Percentiles rank a stretch among this genome's conserved stretches.
These are phyloP conservation scores for Xylariaceae sp. DNA, from an alignment of 2,329 filamentous ascomycete species.

Conservation along the genomic window DNA sequence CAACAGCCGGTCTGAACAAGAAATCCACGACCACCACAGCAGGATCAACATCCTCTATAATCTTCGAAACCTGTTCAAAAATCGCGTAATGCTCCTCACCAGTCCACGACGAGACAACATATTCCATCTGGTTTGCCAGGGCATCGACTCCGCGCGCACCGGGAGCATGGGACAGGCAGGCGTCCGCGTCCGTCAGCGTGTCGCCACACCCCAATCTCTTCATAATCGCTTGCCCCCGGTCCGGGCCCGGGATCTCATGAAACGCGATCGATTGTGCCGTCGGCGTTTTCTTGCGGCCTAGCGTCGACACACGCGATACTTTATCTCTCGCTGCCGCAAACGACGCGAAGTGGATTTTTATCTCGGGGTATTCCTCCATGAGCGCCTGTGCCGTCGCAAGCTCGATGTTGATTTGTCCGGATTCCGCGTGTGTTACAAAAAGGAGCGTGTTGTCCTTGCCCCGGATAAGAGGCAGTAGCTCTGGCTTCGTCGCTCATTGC, in stretches of 20 bases:
- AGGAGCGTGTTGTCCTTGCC: background rate
- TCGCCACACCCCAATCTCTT: background rate
- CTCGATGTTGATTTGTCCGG: background rate
- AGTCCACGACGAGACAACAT: background rate
- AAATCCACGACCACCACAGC: background rate
- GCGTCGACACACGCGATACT: background rate
- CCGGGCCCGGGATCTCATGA: background rate
- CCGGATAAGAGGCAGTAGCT: background rate
- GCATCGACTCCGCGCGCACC: background rate
- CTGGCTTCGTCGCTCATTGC: too few species aligned
- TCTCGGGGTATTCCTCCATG: background rate
- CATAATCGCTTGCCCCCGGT: background rate
- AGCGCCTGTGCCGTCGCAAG: background rate
- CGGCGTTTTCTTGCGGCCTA: background rate
- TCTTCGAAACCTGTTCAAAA: background rate
- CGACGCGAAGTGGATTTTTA: background rate
- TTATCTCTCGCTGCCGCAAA: background rate
- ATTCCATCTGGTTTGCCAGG: background rate
- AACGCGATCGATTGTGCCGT: background rate
- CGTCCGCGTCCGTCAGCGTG: background rate
- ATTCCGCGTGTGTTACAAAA: background rate
- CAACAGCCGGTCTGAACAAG: background rate
- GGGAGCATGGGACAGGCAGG: background rate
- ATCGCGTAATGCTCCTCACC: background rate
- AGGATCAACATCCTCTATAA: background rate